Conservation (phyloP, 495 filamentous ascomycete species). For the Lineolata rhizophorae region DNA sequence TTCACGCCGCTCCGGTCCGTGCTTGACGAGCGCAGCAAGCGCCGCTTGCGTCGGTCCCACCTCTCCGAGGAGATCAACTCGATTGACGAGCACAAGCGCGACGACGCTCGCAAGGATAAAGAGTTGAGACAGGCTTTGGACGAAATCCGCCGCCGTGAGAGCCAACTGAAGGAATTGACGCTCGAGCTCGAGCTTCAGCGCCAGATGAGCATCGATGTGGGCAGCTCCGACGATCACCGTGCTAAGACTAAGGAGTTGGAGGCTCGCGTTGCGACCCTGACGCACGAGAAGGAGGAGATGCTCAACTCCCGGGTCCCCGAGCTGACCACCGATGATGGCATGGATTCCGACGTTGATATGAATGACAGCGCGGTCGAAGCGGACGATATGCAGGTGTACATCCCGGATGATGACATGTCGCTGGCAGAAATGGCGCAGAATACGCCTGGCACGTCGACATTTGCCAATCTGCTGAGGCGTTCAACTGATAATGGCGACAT, state of each 20-base stretch:
- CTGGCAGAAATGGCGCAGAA: slow-evolving; percentile 5
- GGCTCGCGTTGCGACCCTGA: slow-evolving; percentile 8
- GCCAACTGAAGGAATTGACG: slow-evolving; percentile 9
- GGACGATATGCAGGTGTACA: slow-evolving; percentile 9
- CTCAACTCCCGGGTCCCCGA: slow-evolving; percentile 1
- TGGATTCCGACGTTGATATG: slow-evolving; percentile 1
- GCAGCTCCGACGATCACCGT: slow-evolving; percentile 5
- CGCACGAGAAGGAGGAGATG: slow-evolving; percentile 6
- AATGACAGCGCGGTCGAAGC: slow-evolving; percentile 7
- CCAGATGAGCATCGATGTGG: slow-evolving; percentile 11
- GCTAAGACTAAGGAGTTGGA: slow-evolving; percentile 9
- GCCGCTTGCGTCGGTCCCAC: slow-evolving; percentile 45
- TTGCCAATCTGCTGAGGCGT: slow-evolving; percentile 1
- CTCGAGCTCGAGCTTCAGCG: slow-evolving; percentile 13
- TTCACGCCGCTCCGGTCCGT: slow-evolving; percentile 49
- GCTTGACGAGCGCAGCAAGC: slow-evolving; percentile 46
- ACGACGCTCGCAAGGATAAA: slow-evolving; percentile 5
- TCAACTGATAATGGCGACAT: no score
- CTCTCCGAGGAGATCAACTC: slow-evolving; percentile 55
- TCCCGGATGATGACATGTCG: slow-evolving; percentile 9
- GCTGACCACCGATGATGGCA: slow-evolving; percentile 1
- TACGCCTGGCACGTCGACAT: slow-evolving; percentile 1
- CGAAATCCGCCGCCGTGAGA: slow-evolving; percentile 12
- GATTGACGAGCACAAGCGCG: slow-evolving; percentile 20
- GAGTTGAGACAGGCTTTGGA: slow-evolving; percentile 8